Conservation (phyloP, 306 rosid genomes). For the Malus sylvestris region DNA sequence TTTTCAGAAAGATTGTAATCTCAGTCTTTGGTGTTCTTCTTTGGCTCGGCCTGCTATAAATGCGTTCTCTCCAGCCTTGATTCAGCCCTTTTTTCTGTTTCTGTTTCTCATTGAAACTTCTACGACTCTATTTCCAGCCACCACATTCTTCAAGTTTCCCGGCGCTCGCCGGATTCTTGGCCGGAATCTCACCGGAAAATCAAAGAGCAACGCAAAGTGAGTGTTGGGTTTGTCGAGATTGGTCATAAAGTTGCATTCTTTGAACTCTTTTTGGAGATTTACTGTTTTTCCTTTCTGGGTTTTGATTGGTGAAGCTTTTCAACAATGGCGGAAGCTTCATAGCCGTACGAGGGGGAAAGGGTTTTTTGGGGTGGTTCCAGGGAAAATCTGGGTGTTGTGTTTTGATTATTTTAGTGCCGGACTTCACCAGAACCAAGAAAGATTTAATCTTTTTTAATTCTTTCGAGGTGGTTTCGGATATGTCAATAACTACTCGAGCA, state of each 20-base stretch:
- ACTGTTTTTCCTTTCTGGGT: background rate
- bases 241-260: background rate
- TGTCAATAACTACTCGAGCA: background rate
- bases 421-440: constrained; percentile 18
- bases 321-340: background rate
- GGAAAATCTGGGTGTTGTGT: background rate
- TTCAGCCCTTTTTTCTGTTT: background rate
- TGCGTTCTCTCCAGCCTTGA: background rate
- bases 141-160: background rate
- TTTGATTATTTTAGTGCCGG: constrained; percentile 1
- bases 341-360: background rate
- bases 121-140: background rate
- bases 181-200: background rate
- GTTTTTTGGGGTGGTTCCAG: background rate
- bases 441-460: constrained; percentile 18
- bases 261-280: background rate
- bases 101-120: background rate
- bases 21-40: background rate
- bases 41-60: background rate
- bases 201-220: background rate
- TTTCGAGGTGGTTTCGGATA: constrained; percentile 2
- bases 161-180: background rate
- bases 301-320: background rate
- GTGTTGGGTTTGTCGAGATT: background rate
- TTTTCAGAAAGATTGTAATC: background rate